These are phyloP conservation scores for Acanthamoeba sp. DNA, from an alignment of 208 protist genomes.

Conservation along the genomic window DNA sequence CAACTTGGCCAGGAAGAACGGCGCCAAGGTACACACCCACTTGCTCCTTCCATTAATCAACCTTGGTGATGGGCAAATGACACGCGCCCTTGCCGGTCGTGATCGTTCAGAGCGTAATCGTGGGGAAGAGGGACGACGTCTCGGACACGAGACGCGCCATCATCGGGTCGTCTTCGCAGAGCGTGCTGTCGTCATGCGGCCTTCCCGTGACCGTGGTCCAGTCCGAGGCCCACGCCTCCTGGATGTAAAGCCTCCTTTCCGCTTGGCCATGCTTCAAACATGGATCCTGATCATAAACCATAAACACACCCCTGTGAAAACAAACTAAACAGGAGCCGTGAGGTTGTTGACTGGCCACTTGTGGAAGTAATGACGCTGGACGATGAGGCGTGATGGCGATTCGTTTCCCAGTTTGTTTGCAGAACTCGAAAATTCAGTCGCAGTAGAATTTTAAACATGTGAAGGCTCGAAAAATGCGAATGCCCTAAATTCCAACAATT, in stretches of 20 bases:
- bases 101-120: slow-evolving; percentile 13
- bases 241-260: background rate
- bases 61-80: background rate
- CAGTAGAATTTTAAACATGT: background rate
- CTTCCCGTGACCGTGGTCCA: slow-evolving; percentile 39
- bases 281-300: too few species aligned
- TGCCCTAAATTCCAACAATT: too few species aligned
- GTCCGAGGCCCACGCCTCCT: slow-evolving; percentile 11
- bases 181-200: slow-evolving; percentile 43
- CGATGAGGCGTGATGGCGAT: too few species aligned
- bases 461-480: too few species aligned
- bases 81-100: too few species aligned
- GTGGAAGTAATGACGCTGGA: too few species aligned
- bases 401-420: background rate
- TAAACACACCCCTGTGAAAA: too few species aligned
- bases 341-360: too few species aligned
- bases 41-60: background rate
- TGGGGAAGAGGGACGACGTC: slow-evolving; percentile 45
- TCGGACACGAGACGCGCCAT: background rate
- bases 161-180: background rate
- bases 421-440: background rate
- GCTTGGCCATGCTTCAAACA: too few species aligned
- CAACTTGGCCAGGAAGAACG: background rate
- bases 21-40: background rate
- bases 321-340: too few species aligned